A percentile compares a stretch with the other conserved stretches of the same genome.
Conservation (phyloP, 1,284 basidiomycete genomes). For the Pseudozyma thailandica region DNA sequence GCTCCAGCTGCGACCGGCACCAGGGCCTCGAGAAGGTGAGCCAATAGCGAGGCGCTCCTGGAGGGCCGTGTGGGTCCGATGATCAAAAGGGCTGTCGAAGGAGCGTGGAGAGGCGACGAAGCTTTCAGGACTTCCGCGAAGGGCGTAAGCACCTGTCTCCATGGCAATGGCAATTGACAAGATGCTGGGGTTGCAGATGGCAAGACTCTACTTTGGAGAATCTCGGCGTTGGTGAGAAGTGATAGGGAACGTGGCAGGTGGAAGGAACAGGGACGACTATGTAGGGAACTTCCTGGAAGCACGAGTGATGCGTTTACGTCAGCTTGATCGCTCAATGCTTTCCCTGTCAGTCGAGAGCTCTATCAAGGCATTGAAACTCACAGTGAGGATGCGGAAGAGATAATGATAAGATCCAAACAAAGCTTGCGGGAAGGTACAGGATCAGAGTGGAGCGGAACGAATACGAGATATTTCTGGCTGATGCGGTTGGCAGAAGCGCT, state of each 20-base stretch:
- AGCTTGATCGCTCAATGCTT: slow-evolving; percentile 1
- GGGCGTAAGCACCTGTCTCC: background rate
- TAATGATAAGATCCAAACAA: slow-evolving; percentile 22
- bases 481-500: background rate
- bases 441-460: background rate
- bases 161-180: background rate
- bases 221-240: background rate
- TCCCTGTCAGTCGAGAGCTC: background rate
- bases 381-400: slow-evolving; percentile 1
- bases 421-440: slow-evolving; percentile 13
- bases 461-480: background rate
- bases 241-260: background rate
- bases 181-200: too few species aligned
- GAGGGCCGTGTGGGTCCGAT: background rate
- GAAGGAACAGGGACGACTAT: background rate
- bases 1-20: background rate
- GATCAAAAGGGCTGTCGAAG: too few species aligned
- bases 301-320: background rate
- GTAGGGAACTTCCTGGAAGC: background rate
- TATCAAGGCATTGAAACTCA: slow-evolving; percentile 10
- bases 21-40: background rate
- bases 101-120: too few species aligned
- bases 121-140: background rate
- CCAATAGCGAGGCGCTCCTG: background rate
- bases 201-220: too few species aligned